A percentile compares a stretch with the other conserved stretches of the same genome.
Conservation (phyloP, 495 filamentous ascomycete genomes). For the Tuber indicum region DNA sequence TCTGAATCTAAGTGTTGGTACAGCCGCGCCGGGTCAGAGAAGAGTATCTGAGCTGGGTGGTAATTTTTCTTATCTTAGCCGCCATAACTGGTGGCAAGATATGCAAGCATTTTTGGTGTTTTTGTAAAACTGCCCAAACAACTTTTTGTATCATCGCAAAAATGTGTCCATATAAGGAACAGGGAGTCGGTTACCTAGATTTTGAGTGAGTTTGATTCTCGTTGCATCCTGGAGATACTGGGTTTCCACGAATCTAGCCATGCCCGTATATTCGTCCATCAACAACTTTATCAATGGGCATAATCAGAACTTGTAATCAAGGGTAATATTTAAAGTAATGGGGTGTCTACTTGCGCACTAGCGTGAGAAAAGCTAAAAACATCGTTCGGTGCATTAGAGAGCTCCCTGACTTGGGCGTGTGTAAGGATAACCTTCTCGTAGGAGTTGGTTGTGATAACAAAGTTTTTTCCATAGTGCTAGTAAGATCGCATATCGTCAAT, state of each 20-base stretch:
- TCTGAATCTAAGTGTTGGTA: background rate
- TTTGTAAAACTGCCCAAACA: background rate
- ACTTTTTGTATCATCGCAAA: background rate
- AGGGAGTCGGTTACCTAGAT: background rate
- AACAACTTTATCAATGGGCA: background rate
- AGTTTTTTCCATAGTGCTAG: background rate
- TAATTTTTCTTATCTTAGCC: background rate
- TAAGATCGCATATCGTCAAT: background rate
- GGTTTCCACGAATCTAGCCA: background rate
- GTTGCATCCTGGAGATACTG: background rate
- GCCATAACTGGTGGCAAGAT: background rate
- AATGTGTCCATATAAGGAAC: background rate
- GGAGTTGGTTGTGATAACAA: background rate
- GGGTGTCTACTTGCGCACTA: background rate
- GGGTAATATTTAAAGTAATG: background rate
- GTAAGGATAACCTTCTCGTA: background rate
- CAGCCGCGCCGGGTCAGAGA: background rate
- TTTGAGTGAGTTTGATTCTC: background rate
- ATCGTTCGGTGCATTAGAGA: background rate
- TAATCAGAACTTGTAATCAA: background rate
- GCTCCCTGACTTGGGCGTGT: background rate
- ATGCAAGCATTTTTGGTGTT: too few species aligned
- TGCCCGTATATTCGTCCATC: background rate
- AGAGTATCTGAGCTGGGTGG: background rate
- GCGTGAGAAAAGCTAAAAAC: background rate